Evolutionary conservation across 805 yeast genomes (phyloP).

Genomic region (Candida boleticola): DNA sequence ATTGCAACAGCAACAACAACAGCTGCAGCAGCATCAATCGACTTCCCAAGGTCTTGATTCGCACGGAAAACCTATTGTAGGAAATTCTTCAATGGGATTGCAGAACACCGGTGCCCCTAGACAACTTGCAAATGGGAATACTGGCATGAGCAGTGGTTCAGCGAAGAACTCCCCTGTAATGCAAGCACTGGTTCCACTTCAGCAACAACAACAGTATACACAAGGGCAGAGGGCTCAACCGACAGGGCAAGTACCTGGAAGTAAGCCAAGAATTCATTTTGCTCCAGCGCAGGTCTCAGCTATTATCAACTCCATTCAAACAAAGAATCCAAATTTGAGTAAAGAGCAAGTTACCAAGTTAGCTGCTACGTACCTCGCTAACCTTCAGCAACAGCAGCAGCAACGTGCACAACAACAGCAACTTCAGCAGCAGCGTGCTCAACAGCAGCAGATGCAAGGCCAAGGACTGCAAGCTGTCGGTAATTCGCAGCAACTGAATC

Average conservation of each 20-base stretch:
- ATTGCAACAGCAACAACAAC: slow-evolving; percentile 20
- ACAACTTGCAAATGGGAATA: not conserved
- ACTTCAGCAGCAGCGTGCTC: slow-evolving; percentile 20
- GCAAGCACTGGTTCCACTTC: slow-evolving; percentile 13
- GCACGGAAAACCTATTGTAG: slow-evolving; percentile 2
- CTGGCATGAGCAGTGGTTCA: not conserved
- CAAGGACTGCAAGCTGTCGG: slow-evolving; percentile 7
- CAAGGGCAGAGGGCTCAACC: slow-evolving; percentile 7
- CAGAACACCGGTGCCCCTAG: not conserved
- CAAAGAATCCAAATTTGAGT: slow-evolving; percentile 60
- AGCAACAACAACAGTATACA: slow-evolving; percentile 18
- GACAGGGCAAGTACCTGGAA: slow-evolving; percentile 8
- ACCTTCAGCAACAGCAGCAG: slow-evolving; percentile 53
- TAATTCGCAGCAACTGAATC: slow-evolving; percentile 5
- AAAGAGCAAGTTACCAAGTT: slow-evolving; percentile 64
- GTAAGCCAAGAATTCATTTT: slow-evolving; percentile 40
- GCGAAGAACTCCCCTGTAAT: not conserved
- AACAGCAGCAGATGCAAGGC: slow-evolving; percentile 1
- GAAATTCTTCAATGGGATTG: slow-evolving; percentile 3
- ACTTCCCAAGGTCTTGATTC: not conserved
- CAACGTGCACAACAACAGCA: slow-evolving; percentile 27
- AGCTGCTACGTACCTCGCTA: slow-evolving; percentile 63
- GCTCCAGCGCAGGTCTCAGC: slow-evolving; percentile 66
- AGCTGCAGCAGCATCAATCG: slow-evolving; percentile 7
- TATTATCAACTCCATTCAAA: slow-evolving; percentile 59